Evolutionary conservation across 129 eudicot species (phyloP).

Genomic region (Calendula officinalis): DNA sequence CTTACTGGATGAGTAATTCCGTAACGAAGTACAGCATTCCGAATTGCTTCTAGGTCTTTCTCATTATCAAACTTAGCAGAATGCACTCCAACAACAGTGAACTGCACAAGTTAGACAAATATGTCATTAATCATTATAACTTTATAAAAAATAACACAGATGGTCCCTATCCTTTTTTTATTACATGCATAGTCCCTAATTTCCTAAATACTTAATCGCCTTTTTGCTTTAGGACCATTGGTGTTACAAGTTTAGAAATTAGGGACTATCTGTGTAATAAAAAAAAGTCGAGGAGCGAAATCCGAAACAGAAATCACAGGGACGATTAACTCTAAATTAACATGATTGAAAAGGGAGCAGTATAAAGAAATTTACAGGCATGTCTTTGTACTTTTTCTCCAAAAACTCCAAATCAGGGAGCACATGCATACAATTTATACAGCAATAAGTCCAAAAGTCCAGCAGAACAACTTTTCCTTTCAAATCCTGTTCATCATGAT

Average conservation of each 20-base stretch:
- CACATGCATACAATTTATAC: slow-evolving; percentile 98
- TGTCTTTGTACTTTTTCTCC: slow-evolving; percentile 90
- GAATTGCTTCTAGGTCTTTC: slow-evolving; percentile 92
- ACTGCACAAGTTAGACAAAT: slow-evolving; percentile 36
- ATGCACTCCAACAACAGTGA: slow-evolving; percentile 92
- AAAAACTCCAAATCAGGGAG: slow-evolving; percentile 91
- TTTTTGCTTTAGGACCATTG: too few species aligned
- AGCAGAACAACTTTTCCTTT: slow-evolving; percentile 94
- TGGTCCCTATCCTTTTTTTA: too few species aligned
- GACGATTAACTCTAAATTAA: background rate
- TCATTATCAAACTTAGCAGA: slow-evolving; percentile 98
- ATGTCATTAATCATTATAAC: background rate
- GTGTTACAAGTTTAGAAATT: too few species aligned
- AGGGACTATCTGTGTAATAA: too few species aligned
- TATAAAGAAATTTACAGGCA: slow-evolving; percentile 64
- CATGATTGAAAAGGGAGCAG: slow-evolving; percentile 16
- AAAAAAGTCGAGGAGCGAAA: too few species aligned
- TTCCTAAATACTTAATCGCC: too few species aligned
- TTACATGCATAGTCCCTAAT: too few species aligned
- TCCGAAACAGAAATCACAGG: slow-evolving; percentile 9
- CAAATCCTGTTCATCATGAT: slow-evolving; percentile 60
- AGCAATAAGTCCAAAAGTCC: slow-evolving; percentile 99
- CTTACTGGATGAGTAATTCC: slow-evolving; percentile 87
- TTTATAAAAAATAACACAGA: background rate
- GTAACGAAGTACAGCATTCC: slow-evolving; percentile 93